A percentile compares a stretch with the other conserved stretches of the same genome.
These are phyloP conservation scores for Fraxinus nigra DNA, from an alignment of 305 asterid genomes.

Conservation along the genomic window DNA sequence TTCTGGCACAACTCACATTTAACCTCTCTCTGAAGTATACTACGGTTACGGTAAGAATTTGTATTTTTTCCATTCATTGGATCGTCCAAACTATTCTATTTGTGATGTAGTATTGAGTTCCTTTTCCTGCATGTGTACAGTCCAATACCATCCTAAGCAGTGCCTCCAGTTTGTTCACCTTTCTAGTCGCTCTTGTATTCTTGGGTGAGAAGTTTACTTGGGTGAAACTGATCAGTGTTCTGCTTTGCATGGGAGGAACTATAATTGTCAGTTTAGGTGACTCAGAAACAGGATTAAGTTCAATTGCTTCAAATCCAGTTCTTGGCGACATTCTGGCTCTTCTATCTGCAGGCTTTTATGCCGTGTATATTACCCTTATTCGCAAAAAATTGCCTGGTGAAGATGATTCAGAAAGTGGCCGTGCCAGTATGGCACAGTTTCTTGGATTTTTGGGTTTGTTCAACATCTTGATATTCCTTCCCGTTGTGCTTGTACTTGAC, in stretches of 20 bases:
- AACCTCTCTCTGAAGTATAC: constrained; percentile 92
- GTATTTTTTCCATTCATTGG: not conserved
- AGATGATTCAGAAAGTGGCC: constrained; percentile 56
- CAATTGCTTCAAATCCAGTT: constrained; percentile 57
- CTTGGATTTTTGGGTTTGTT: constrained; percentile 88
- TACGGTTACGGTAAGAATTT: constrained; percentile 73
- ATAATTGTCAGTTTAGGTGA: constrained; percentile 82
- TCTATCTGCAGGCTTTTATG: constrained; percentile 73
- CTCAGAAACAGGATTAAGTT: constrained; percentile 44
- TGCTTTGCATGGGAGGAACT: constrained; percentile 94
- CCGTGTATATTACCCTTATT: constrained; percentile 75
- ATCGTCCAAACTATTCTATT: not conserved
- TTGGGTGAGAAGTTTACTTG: constrained; percentile 86
- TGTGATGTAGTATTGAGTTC: constrained; percentile 15
- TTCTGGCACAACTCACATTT: constrained; percentile 86
- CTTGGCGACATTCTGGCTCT: constrained; percentile 75
- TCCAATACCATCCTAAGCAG: constrained; percentile 93
- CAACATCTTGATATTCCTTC: constrained; percentile 75
- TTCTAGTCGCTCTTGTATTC: constrained; percentile 76
- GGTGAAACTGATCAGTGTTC: constrained; percentile 77
- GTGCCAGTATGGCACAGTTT: constrained; percentile 84
- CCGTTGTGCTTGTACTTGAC: constrained; percentile 56
- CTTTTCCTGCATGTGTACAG: constrained; percentile 38
- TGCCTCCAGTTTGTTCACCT: constrained; percentile 86
- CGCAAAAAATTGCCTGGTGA: constrained; percentile 83